Base-by-base conservation (phyloP, 2,329 filamentous ascomycete species). In the Exophiala phaeomuriformis region DNA sequence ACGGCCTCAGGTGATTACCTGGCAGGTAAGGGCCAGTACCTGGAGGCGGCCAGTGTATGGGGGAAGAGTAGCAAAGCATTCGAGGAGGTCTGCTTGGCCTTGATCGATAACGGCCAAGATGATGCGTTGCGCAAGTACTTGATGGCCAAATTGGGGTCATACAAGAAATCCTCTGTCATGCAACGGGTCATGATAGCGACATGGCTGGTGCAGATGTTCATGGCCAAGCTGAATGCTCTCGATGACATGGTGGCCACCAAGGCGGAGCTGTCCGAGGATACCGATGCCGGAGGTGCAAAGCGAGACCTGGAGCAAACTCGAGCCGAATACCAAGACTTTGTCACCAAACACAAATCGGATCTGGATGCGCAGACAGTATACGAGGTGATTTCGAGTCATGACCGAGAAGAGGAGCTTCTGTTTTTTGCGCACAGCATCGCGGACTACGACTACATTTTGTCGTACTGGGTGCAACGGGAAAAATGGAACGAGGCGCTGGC, bases 401-500 rank as follows among this genome's bases (percentile, higher is more conserved):
- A 91, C 10, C 81, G 93, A 53, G 93, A 98, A 71, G 85, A 91
- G 62, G 93, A 98, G 68, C 76, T 98, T 2, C 77, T 98, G 0
- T 93, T 84, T 71, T 98, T 90, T 71, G 93, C 93, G 19, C 93
- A 86, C 54, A 82, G 86, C 4, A 79, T 94, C 44, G 86, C 91
- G 64, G 93, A 98, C 69, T 90, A 93, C 72, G 88, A 94, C 67
- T 98, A 95, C 66, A 90, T 97, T 27, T 75, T 98, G 9, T 88
- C 88, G 6, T 98, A 98, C 70, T 98, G 93, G 93, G 86, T 97
- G 12, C 93, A 97, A 70, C 81, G 91, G 55, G 93, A 97, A 71
- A 82, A 88, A 63, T 98, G 93, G 93, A 72, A 75, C 3, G 90
- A 96, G 64, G 89, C 90, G 2, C 75, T 98, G 61, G 81, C 82